These are phyloP conservation scores for Simplicillium sp. DNA, from an alignment of 2,329 filamentous ascomycete species.

Conservation along the genomic window DNA sequence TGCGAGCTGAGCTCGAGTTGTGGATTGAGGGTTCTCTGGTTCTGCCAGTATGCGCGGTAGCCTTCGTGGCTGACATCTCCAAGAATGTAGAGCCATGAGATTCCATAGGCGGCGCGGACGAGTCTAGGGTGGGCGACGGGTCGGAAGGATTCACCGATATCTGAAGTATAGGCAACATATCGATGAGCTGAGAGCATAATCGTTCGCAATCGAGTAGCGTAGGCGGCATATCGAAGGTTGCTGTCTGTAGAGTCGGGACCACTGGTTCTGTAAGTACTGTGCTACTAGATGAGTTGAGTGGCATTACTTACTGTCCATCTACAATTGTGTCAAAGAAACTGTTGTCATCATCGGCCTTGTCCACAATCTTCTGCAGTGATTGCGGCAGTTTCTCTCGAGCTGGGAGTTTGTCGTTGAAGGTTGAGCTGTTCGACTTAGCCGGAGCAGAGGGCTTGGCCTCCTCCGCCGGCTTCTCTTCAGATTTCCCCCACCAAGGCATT, in stretches of 20 bases:
- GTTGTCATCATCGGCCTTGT: constrained; percentile 53
- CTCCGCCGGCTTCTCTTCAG: constrained; percentile 17
- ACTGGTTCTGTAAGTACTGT: constrained; percentile 14
- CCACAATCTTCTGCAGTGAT: constrained; percentile 47
- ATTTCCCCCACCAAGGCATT: constrained; percentile 35
- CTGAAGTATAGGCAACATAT: constrained; percentile 94
- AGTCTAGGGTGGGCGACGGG: constrained; percentile 81
- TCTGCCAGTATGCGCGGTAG: constrained; percentile 87
- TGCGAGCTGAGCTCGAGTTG: constrained; percentile 43
- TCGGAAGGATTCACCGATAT: constrained; percentile 93
- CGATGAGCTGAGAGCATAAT: constrained; percentile 85
- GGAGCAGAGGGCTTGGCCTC: constrained; percentile 6
- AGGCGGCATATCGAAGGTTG: constrained; percentile 83
- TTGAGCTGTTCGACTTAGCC: constrained; percentile 15
- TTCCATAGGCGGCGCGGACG: constrained; percentile 73
- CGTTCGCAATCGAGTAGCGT: constrained; percentile 75
- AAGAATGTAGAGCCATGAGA: constrained; percentile 87
- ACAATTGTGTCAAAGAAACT: constrained; percentile 69
- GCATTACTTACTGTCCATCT: constrained; percentile 60
- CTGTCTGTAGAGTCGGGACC: constrained; percentile 71
- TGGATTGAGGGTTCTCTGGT: constrained; percentile 67
- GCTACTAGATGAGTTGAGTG: constrained; percentile 5
- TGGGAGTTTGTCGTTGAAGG: constrained; percentile 38
- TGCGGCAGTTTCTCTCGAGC: constrained; percentile 41
- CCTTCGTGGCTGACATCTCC: constrained; percentile 90